Percentiles rank a stretch among this genome's conserved stretches.
Evolutionary conservation across 1,284 basidiomycete genomes (phyloP).

Genomic region (Schizophyllum commune): DNA sequence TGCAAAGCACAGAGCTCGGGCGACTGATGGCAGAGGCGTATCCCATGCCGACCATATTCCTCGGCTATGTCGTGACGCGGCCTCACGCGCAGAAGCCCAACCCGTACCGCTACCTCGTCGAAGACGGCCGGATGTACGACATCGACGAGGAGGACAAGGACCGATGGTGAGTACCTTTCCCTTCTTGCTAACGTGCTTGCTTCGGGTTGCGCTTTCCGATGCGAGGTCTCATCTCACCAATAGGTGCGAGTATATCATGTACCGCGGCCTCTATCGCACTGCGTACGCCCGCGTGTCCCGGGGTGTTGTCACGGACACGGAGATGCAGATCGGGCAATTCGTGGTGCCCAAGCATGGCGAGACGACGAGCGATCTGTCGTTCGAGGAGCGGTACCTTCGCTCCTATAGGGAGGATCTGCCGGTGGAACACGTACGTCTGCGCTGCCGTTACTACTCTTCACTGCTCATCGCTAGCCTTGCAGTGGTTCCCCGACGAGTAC

Average conservation of each 20-base stretch:
- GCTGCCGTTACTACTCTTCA: neutral
- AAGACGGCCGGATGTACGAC: conserved; percentile 67
- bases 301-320: conserved; percentile 68
- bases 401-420: conserved; percentile 60
- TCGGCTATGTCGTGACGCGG: conserved; percentile 82
- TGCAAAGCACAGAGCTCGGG: conserved; percentile 81
- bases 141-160: conserved; percentile 67
- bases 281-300: conserved; percentile 68
- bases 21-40: conserved; percentile 70
- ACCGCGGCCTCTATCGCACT: conserved; percentile 74
- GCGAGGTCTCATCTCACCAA: too few species aligned
- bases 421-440: conserved; percentile 45
- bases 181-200: too few species aligned
- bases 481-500: conserved; percentile 76
- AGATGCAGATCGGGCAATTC: conserved; percentile 78
- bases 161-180: conserved; percentile 52
- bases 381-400: conserved; percentile 66
- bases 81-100: conserved; percentile 69
- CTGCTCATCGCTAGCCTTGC: conserved; percentile 2
- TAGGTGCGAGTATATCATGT: conserved; percentile 90
- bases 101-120: conserved; percentile 79
- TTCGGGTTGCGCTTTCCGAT: too few species aligned
- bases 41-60: conserved; percentile 77
- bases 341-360: conserved; percentile 56
- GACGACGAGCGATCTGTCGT: conserved; percentile 20